Conservation (phyloP, 2,329 filamentous ascomycete genomes). For the Stagonosporopsis tanaceti region DNA sequence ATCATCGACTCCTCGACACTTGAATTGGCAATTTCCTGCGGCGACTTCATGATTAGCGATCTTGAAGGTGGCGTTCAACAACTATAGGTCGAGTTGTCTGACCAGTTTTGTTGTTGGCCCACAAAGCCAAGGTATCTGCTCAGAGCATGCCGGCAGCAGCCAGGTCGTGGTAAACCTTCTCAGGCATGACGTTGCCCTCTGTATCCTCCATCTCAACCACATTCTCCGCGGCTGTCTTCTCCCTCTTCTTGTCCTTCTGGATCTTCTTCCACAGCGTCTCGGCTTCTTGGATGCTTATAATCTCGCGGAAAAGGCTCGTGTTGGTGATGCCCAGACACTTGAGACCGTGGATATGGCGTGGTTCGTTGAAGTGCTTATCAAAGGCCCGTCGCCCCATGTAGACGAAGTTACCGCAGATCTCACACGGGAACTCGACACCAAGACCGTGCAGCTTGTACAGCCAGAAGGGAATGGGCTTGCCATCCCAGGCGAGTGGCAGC, state of each 20-base stretch:
- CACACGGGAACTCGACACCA: conserved; percentile 92
- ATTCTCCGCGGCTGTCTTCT: conserved; percentile 77
- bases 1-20: background rate
- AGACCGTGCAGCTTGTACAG: conserved; percentile 95
- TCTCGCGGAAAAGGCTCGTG: conserved; percentile 89
- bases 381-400: conserved; percentile 97
- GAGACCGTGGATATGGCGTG: conserved; percentile 88
- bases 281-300: conserved; percentile 90
- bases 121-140: conserved; percentile 2
- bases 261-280: conserved; percentile 92
- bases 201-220: conserved; percentile 99
- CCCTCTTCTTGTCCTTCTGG: conserved; percentile 81
- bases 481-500: conserved; percentile 94
- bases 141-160: conserved; percentile 81
- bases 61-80: background rate
- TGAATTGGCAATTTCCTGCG: background rate
- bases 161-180: conserved; percentile 96
- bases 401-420: conserved; percentile 98
- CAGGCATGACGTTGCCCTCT: conserved; percentile 98
- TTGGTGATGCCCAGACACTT: conserved; percentile 95
- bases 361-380: conserved; percentile 98
- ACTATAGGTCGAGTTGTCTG: background rate
- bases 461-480: conserved; percentile 99
- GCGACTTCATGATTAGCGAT: background rate
- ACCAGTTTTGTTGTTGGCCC: background rate